Evolutionary conservation across 1,284 basidiomycete species (phyloP).

Genomic region (Anthracocystis walkeri): DNA sequence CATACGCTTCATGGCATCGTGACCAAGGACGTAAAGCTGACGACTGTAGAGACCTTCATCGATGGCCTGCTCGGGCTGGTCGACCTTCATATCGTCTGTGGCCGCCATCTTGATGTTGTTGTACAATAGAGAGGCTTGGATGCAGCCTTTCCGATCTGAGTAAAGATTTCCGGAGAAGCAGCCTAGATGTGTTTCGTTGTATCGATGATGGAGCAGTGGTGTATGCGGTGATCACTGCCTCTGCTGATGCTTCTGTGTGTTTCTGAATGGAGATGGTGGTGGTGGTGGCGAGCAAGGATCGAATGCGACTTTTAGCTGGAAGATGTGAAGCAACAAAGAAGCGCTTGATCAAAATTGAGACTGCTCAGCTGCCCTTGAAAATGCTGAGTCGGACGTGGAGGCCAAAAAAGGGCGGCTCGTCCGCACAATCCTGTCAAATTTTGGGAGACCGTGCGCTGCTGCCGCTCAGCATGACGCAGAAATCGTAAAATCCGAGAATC

Average conservation of each 20-base stretch:
- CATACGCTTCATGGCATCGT: conserved; percentile 96
- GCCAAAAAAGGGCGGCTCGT: neutral
- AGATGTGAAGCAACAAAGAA: too few species aligned
- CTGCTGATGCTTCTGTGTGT: too few species aligned
- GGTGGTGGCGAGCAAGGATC: too few species aligned
- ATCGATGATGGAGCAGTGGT: too few species aligned
- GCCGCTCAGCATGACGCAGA: neutral
- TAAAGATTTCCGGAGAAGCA: neutral
- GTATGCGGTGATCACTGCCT: neutral
- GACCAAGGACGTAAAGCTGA: conserved; percentile 69
- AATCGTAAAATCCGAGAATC: conserved; percentile 7
- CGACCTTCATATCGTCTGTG: conserved; percentile 54
- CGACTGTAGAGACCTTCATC: conserved; percentile 66
- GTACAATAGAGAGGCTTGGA: conserved; percentile 3
- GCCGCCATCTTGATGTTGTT: conserved; percentile 24
- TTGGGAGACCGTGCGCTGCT: conserved; percentile 4
- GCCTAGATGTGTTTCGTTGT: neutral
- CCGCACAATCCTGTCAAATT: neutral
- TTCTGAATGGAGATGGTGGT: too few species aligned
- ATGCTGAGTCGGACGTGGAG: conserved; percentile 21
- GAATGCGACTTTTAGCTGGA: too few species aligned
- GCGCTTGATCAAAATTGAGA: too few species aligned
- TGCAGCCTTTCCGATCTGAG: neutral
- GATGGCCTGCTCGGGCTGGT: conserved; percentile 54
- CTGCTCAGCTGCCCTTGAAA: neutral